phyloP scores from a whole-genome alignment of 1,139 yeast species.

The Yamadazyma epiphylla region DNA sequence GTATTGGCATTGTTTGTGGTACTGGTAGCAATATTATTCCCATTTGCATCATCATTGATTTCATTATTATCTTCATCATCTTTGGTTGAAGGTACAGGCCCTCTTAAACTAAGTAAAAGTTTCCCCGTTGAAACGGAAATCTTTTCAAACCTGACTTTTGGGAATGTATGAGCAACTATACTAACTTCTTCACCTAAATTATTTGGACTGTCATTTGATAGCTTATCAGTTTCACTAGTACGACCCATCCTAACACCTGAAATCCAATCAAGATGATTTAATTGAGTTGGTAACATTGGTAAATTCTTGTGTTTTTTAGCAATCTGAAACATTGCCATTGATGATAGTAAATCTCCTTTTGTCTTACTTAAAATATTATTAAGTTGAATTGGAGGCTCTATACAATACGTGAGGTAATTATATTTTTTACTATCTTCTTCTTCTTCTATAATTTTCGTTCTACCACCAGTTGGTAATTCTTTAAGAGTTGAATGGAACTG shows the following conservation, averaged over 20 bases:
- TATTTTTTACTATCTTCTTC: constrained; percentile 13
- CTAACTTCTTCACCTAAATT: constrained; percentile 91
- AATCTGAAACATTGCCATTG: constrained; percentile 31
- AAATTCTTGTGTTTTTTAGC: constrained; percentile 26
- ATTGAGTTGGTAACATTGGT: constrained; percentile 23
- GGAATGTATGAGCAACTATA: constrained; percentile 84
- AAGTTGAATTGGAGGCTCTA: constrained; percentile 37
- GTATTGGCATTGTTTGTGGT: constrained; percentile 1
- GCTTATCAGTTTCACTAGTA: constrained; percentile 34
- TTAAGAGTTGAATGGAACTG: constrained; percentile 27
- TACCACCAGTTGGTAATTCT: constrained; percentile 12
- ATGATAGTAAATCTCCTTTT: constrained; percentile 35
- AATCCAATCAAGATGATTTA: constrained; percentile 85
- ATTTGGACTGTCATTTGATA: constrained; percentile 49
- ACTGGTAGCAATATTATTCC: constrained; percentile 2
- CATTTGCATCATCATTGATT: constrained; percentile 2
- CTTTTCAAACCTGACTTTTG: constrained; percentile 79
- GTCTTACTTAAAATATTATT: constrained; percentile 30
- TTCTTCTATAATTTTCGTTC: constrained; percentile 7
- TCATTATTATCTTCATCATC: constrained; percentile 3
- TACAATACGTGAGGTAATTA: constrained; percentile 33
- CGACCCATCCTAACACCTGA: constrained; percentile 84
- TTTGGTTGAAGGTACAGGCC: constrained; percentile 54
- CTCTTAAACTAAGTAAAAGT: constrained; percentile 68
- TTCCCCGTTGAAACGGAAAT: constrained; percentile 86